Evolutionary conservation across 1,284 basidiomycete genomes (phyloP), one percentile per base, ranked within the genome.

Genomic region (Rhodotorula sp.): DNA sequence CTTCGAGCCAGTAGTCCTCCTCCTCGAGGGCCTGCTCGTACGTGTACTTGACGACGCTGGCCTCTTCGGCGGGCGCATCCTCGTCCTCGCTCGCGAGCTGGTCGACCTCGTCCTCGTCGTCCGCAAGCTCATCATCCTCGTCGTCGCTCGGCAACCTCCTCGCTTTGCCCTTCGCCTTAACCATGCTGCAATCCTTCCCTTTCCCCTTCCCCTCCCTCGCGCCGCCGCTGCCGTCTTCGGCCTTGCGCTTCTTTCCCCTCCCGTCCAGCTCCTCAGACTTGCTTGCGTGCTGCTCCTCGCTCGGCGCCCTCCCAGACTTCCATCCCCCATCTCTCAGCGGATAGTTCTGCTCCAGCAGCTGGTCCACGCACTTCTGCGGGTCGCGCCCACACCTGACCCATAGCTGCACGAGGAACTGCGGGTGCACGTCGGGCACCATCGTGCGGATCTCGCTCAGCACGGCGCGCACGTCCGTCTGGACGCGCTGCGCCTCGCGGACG

Each of bases 11-110:
- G 54, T 29, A 57, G 13, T 36, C 36, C 25, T 15, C n/a, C 17
- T 51, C 29, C 5, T 58, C 46, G 8, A 60, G 3, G 37, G 44
- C 48, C 13, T 61, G 36, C 55, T 51, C 37, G 46, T 17, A 36
- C 22, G 46, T 41, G 34, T 60, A 46, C 17, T 15, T 36, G n/a
- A 41, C 7, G 2, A 25, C 61, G 36, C 32, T 27, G 41, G 41
- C 58, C 9, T 29, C 39, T 19, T 48, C 32, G 32, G 27, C 51
- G n/a, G 13, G 10, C 34, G 36, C 32, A 5, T 29, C 50, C 2
- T 66, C 64, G 5, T 34, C 5, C 21, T 53, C 58, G 32, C 65
- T 55, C 15, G 65, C 65, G 22, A 61, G 64, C 64, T 67, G 51
- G n/a, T 67, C 60, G 21, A 46, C 65, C 32, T 67, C 66, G 19